Evolutionary conservation across 352 stramenopile species (phyloP), one percentile per base, ranked within the genome.

Genomic region (Globisporangium viniferum): DNA sequence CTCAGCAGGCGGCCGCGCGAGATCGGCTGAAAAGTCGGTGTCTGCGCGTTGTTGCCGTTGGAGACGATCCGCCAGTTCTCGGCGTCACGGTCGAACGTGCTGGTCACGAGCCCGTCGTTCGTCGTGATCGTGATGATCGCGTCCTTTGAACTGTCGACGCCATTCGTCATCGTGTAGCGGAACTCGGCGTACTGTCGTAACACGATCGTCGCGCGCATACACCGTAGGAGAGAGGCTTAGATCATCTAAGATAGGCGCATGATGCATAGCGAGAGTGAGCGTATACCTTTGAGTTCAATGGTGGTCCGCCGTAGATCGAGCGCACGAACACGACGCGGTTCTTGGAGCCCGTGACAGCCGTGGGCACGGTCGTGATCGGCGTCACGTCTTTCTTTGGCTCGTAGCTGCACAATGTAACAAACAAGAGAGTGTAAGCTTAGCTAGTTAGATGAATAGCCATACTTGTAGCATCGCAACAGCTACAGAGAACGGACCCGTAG

Each of bases 261-360:
- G 20, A 9, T 51, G 3, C 18, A 51, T 24, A 51, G 6, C 44
- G 44, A 24, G 3, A 5, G 6, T 22, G 44, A 24, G 12, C 1
- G 31, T 24, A 51, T 66, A 91, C 86, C 78, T 92, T 92, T 62
- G 77, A 73, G 49, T 88, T 74, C 48, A 87, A 69, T 33, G 82
- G 79, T 5, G 82, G 79, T 29, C 77, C 80, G 33, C 80, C 81
- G 51, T 83, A 91, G 10, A 85, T 77, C 20, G 89, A 78, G 36
- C 90, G 78, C 27, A 84, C 71, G 71, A 97, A 98, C 20, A 98
- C 78, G 0, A 96, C 75, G 7, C 91, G 84, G 58, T 94, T 96
- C 67, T 92, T 91, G 33, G 87, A 94, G 18, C 91, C 93, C 3
- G 86, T 95, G 60, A 98, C 81, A 20, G 67, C 53, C 2, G 79